phyloP scores from a whole-genome alignment of 768 basidiomycete genomes.

The Lactifluus hygrophoroides region DNA sequence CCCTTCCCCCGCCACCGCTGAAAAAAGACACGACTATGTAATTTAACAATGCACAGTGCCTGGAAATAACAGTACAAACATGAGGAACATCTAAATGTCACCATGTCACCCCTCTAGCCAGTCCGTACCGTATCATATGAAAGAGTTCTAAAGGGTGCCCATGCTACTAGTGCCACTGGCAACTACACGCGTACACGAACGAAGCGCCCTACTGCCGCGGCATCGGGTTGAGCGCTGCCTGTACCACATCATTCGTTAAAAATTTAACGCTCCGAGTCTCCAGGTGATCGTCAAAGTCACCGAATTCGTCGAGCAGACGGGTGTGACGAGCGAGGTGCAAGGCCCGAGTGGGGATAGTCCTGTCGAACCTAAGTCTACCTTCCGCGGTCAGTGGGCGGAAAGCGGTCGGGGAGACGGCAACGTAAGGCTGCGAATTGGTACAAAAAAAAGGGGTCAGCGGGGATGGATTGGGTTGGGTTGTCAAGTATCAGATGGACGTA shows the following conservation, averaged over 20 bases:
- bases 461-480: not conserved
- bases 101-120: not conserved
- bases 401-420: not conserved
- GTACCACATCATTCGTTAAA: constrained; percentile 32
- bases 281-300: constrained; percentile 78
- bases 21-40: no score
- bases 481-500: not conserved
- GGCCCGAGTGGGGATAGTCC: constrained; percentile 36
- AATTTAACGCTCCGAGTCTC: constrained; percentile 57
- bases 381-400: not conserved
- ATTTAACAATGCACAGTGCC: no score
- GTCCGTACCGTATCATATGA: not conserved
- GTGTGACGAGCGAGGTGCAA: constrained; percentile 41
- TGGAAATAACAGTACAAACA: not conserved
- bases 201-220: not conserved
- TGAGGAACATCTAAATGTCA: not conserved
- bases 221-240: not conserved
- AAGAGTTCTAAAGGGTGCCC: not conserved
- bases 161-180: not conserved
- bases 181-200: no score
- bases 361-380: not conserved
- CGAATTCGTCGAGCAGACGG: constrained; percentile 49
- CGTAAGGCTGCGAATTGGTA: not conserved
- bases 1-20: no score
- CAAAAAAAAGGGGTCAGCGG: not conserved